Conservation (phyloP, 768 basidiomycete genomes). For the Suillus subluteus region DNA sequence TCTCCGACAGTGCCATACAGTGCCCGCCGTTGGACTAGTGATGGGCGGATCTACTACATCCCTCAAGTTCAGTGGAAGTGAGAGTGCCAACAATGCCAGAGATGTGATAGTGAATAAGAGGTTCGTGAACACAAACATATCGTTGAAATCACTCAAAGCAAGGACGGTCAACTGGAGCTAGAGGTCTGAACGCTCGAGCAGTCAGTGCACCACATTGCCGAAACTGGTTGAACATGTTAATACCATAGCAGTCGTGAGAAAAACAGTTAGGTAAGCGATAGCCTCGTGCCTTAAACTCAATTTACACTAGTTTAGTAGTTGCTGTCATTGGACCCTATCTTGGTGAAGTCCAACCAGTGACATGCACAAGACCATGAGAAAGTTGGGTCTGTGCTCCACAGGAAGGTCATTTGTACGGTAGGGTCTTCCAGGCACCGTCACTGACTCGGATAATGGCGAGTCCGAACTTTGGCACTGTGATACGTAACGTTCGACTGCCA, state of each 20-base stretch:
- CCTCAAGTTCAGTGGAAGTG: conserved; percentile 39
- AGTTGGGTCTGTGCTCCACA: neutral
- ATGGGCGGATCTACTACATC: conserved; percentile 55
- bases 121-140: conserved; percentile 24
- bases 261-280: neutral
- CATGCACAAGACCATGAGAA: conserved; percentile 2
- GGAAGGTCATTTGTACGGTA: no score
- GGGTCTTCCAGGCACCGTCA: neutral
- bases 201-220: neutral
- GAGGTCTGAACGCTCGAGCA: neutral
- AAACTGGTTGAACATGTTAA: neutral
- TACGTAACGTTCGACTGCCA: conserved; percentile 35
- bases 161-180: neutral
- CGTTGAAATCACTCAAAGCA: neutral
- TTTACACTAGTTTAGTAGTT: neutral
- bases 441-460: neutral
- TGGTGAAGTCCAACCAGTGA: conserved; percentile 1
- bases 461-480: conserved; percentile 10
- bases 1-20: conserved; percentile 51
- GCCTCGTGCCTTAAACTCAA: neutral
- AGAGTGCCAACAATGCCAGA: conserved; percentile 24
- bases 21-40: conserved; percentile 42
- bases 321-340: neutral
- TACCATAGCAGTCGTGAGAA: conserved; percentile 7
- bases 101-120: conserved; percentile 26